A percentile compares a stretch with the other conserved stretches of the same genome.
These are phyloP conservation scores for Vaccinium macrocarpon DNA, from an alignment of 148 eudicot genomes.

Conservation along the genomic window DNA sequence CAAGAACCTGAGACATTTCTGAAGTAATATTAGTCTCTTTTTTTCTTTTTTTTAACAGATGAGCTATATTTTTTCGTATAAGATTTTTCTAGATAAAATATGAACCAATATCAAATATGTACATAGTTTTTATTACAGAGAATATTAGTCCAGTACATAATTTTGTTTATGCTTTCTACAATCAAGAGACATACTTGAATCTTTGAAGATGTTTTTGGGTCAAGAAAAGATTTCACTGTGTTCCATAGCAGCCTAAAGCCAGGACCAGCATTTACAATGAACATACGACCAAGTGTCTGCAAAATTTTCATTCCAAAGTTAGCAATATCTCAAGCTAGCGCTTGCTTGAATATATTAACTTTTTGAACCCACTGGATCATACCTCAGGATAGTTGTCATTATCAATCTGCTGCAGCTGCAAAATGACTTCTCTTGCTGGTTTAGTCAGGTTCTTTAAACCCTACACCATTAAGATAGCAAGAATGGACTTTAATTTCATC, in stretches of 20 bases:
- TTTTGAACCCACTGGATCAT: slow-evolving; percentile 6
- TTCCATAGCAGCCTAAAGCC: slow-evolving; percentile 77
- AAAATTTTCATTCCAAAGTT: slow-evolving; percentile 13
- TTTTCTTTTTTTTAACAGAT: too few species aligned
- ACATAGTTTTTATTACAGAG: too few species aligned
- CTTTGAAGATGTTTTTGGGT: slow-evolving; percentile 76
- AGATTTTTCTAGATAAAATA: too few species aligned
- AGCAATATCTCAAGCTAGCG: slow-evolving; percentile 6
- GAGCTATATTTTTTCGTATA: too few species aligned
- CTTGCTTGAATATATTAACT: neutral
- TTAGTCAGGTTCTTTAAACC: slow-evolving; percentile 68
- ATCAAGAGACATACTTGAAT: slow-evolving; percentile 57
- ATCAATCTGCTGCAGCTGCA: slow-evolving; percentile 75
- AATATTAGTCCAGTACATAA: neutral
- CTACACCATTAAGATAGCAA: slow-evolving; percentile 34
- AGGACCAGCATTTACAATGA: slow-evolving; percentile 80
- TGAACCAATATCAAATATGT: too few species aligned
- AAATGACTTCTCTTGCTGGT: slow-evolving; percentile 74
- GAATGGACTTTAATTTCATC: neutral
- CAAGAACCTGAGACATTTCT: slow-evolving; percentile 56
- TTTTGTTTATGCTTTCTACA: neutral
- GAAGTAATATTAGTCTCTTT: neutral
- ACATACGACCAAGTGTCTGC: slow-evolving; percentile 82
- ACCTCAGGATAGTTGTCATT: slow-evolving; percentile 92
- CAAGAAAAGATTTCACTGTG: slow-evolving; percentile 59